phyloP scores from a whole-genome alignment of 106 monocot genomes.

The Acorus calamus region DNA sequence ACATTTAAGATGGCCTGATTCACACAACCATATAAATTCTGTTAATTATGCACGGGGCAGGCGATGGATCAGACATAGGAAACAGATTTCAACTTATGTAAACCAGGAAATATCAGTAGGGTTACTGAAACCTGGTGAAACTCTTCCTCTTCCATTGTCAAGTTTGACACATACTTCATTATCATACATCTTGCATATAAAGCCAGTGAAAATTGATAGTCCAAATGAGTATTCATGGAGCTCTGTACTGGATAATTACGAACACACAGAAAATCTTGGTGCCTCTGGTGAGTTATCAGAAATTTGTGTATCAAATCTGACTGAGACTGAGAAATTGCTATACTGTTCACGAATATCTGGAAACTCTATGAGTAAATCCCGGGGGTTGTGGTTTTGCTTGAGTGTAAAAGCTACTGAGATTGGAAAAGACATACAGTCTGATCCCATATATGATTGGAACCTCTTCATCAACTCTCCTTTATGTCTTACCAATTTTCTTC shows the following conservation, averaged over 20 bases:
- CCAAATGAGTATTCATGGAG: conserved; percentile 73
- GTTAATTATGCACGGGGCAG: conserved; percentile 59
- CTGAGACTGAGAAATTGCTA: conserved; percentile 54
- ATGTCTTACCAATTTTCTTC: conserved; percentile 71
- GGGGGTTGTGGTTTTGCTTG: conserved; percentile 77
- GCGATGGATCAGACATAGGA: conserved; percentile 80
- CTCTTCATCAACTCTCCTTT: conserved; percentile 61
- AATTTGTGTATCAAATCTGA: conserved; percentile 66
- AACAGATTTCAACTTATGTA: conserved; percentile 17
- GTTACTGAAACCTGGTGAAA: conserved; percentile 58
- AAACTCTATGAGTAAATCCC: conserved; percentile 21
- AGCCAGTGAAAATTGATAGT: conserved; percentile 31
- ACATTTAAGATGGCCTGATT: conserved; percentile 67
- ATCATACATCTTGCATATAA: conserved; percentile 56
- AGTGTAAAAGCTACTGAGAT: conserved; percentile 68
- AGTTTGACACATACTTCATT: conserved; percentile 46
- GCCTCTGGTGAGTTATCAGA: conserved; percentile 30
- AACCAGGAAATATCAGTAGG: conserved; percentile 38
- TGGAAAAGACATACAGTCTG: conserved; percentile 76
- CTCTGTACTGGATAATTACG: conserved; percentile 26
- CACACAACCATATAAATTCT: conserved; percentile 20
- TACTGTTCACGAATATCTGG: conserved; percentile 40
- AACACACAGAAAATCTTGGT: conserved; percentile 19
- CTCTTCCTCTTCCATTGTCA: conserved; percentile 66
- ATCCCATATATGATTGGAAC: conserved; percentile 95